phyloP scores from a whole-genome alignment of 345 rosid genomes.

The Eutrema yunnanense region DNA sequence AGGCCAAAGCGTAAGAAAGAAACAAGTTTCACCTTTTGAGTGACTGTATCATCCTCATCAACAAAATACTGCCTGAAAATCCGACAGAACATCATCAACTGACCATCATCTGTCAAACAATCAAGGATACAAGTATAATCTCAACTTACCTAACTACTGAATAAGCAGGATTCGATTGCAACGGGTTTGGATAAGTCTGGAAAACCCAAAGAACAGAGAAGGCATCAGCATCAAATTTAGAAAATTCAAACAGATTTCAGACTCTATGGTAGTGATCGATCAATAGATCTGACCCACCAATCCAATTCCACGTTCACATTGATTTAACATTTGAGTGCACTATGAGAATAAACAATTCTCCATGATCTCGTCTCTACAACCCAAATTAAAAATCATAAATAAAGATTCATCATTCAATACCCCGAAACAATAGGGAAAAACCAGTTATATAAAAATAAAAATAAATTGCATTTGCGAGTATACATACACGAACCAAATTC shows the following conservation, averaged over 20 bases:
- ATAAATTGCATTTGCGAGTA: not conserved
- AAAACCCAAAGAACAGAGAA: not conserved
- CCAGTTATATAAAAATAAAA: not conserved
- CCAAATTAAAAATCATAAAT: not conserved
- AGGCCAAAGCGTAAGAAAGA: not conserved
- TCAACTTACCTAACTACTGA: conserved; percentile 56
- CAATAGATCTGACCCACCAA: conserved; percentile 12
- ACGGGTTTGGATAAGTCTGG: conserved; percentile 63
- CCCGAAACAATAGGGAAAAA: not conserved
- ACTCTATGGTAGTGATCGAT: not conserved
- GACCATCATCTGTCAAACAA: not conserved
- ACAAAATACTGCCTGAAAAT: conserved; percentile 83
- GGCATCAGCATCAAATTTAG: not conserved
- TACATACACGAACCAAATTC: not conserved
- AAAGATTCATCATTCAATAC: not conserved
- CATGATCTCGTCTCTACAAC: conserved; percentile 1
- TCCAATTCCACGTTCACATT: not conserved
- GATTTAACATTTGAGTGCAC: not conserved
- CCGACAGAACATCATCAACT: not conserved
- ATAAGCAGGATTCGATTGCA: conserved; percentile 56
- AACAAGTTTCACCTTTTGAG: conserved; percentile 50
- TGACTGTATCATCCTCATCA: conserved; percentile 62
- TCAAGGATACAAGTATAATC: not conserved
- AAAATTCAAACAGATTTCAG: too few species aligned
- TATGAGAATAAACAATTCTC: not conserved